phyloP scores from a whole-genome alignment of 2,329 filamentous ascomycete genomes.

The Diaporthe velutina region DNA sequence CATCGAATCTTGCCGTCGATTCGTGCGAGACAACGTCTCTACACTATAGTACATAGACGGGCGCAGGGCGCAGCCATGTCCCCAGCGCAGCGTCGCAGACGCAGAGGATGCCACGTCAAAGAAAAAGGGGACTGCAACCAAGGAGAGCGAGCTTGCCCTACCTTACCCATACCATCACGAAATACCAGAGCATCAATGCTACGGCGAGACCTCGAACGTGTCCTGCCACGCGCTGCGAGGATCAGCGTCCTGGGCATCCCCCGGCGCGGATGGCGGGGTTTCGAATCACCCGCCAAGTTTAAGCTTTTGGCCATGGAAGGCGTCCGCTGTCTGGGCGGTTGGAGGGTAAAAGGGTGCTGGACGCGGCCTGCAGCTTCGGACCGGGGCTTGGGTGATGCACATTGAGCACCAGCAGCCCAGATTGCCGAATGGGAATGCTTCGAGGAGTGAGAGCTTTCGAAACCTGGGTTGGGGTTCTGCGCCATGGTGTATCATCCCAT shows the following conservation, averaged over 20 bases:
- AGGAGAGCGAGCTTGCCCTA: neutral
- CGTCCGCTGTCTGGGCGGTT: slow-evolving; percentile 7
- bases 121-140: neutral
- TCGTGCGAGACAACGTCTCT: slow-evolving; percentile 1
- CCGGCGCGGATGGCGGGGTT: slow-evolving; percentile 26
- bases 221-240: slow-evolving; percentile 21
- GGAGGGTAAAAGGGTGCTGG: neutral
- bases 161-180: slow-evolving; percentile 4
- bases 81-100: slow-evolving; percentile 6
- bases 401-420: neutral
- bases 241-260: slow-evolving; percentile 17
- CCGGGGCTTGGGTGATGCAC: slow-evolving; percentile 9
- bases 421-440: neutral
- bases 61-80: neutral
- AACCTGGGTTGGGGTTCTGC: slow-evolving; percentile 17
- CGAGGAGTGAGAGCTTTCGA: neutral
- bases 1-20: neutral
- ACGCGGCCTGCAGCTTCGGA: slow-evolving; percentile 9
- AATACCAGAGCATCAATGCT: slow-evolving; percentile 24
- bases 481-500: slow-evolving; percentile 9
- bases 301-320: slow-evolving; percentile 30
- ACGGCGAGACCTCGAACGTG: slow-evolving; percentile 14
- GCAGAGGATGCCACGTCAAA: slow-evolving; percentile 14
- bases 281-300: slow-evolving; percentile 28
- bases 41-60: neutral